Evolutionary conservation across 73 alveolate species (phyloP).

Genomic region (Effrenium voratum): DNA sequence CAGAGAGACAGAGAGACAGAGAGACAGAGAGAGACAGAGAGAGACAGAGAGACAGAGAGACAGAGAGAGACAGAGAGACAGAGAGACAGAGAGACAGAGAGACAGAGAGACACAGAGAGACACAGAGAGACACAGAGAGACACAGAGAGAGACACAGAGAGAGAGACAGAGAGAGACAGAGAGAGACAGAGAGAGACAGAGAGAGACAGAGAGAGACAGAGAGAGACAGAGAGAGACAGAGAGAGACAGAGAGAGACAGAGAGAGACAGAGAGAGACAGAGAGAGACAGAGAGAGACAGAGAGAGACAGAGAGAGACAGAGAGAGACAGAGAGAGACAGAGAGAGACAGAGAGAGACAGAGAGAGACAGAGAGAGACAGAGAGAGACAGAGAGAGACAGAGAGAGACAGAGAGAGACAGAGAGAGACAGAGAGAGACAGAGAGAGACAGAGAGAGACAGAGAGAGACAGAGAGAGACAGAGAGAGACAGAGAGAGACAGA

Average conservation of each 20-base stretch:
- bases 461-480: too few relatives aligned
- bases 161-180: background rate
- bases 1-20: background rate
- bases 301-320: background rate
- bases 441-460: too few relatives aligned
- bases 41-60: background rate
- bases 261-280: background rate
- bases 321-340: background rate
- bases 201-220: background rate
- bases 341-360: background rate
- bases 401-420: background rate
- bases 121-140: background rate
- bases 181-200: background rate
- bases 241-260: background rate
- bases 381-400: background rate
- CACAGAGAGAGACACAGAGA: background rate
- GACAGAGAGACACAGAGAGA: too few relatives aligned
- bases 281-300: background rate
- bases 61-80: background rate
- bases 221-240: background rate
- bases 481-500: too few relatives aligned
- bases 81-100: background rate
- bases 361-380: background rate
- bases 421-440: background rate
- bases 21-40: background rate